Conservation (phyloP, 164 flowering plant species). For the Dillenia suffruticosa region DNA sequence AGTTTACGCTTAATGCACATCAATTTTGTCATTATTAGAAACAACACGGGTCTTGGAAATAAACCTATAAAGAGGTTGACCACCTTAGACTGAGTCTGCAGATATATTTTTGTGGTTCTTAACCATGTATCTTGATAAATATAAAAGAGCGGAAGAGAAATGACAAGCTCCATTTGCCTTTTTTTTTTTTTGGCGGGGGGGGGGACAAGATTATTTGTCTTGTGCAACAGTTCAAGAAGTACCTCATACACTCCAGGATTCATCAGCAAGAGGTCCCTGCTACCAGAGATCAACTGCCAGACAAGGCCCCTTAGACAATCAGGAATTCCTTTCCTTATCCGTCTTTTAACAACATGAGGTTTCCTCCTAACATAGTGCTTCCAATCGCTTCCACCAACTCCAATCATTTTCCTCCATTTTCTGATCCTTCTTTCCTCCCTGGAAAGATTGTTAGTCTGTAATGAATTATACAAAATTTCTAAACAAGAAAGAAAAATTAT, state of each 20-base stretch:
- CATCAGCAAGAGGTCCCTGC: slow-evolving; percentile 93
- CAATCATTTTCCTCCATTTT: slow-evolving; percentile 99
- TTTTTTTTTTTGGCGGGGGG: too few relatives aligned
- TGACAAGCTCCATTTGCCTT: too few relatives aligned
- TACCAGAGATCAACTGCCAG: slow-evolving; percentile 98
- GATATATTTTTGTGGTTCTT: too few relatives aligned
- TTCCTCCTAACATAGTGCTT: slow-evolving; percentile 86
- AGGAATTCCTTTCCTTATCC: slow-evolving; percentile 93
- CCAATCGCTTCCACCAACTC: slow-evolving; percentile 97
- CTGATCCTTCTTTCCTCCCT: slow-evolving; percentile 86
- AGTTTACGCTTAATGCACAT: too few relatives aligned
- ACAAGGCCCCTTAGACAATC: slow-evolving; percentile 97
- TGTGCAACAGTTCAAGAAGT: background rate
- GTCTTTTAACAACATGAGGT: slow-evolving; percentile 85
- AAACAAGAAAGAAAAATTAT: too few relatives aligned
- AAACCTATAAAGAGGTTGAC: too few relatives aligned
- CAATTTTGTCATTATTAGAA: too few relatives aligned
- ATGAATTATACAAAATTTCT: background rate
- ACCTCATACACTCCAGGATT: slow-evolving; percentile 99
- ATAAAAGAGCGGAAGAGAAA: too few relatives aligned
- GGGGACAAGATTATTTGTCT: too few relatives aligned
- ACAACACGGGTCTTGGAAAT: too few relatives aligned
- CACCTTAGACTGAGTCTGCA: too few relatives aligned
- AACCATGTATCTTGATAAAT: too few relatives aligned
- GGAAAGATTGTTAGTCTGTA: slow-evolving; percentile 8